phyloP scores from a whole-genome alignment of 148 eudicot species.

The Rhododendron henanense region DNA sequence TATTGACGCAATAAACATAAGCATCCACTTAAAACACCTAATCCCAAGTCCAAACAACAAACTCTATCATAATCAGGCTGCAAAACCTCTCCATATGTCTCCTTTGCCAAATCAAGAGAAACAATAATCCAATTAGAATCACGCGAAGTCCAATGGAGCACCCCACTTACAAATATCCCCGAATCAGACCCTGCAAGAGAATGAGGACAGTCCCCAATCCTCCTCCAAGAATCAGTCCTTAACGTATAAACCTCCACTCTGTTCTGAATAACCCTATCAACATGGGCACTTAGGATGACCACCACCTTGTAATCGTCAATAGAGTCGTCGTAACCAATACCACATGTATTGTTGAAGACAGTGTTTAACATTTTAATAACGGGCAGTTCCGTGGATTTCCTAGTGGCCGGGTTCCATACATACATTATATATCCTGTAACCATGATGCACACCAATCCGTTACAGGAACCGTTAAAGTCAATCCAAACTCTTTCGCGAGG shows the following conservation, averaged over 20 bases:
- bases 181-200: conserved; percentile 11
- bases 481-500: conserved; percentile 18
- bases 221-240: too few relatives aligned
- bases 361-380: not conserved
- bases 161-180: conserved; percentile 36
- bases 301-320: too few relatives aligned
- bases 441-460: conserved; percentile 45
- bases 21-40: too few relatives aligned
- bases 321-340: too few relatives aligned
- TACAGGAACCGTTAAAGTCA: conserved; percentile 31
- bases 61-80: conserved; percentile 22
- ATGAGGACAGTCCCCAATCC: not conserved
- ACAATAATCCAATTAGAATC: conserved; percentile 13
- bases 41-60: conserved; percentile 5
- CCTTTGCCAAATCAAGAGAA: conserved; percentile 31
- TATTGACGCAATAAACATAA: too few relatives aligned
- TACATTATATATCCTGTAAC: not conserved
- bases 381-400: not conserved
- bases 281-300: too few relatives aligned
- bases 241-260: not conserved
- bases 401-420: conserved; percentile 41
- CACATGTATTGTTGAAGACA: not conserved
- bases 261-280: conserved; percentile 2
- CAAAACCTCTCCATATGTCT: conserved; percentile 22
- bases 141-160: conserved; percentile 43